A percentile compares a stretch with the other conserved stretches of the same genome.
Evolutionary conservation across 2,329 filamentous ascomycete species (phyloP).

Genomic region (Lecanicillium sp.): DNA sequence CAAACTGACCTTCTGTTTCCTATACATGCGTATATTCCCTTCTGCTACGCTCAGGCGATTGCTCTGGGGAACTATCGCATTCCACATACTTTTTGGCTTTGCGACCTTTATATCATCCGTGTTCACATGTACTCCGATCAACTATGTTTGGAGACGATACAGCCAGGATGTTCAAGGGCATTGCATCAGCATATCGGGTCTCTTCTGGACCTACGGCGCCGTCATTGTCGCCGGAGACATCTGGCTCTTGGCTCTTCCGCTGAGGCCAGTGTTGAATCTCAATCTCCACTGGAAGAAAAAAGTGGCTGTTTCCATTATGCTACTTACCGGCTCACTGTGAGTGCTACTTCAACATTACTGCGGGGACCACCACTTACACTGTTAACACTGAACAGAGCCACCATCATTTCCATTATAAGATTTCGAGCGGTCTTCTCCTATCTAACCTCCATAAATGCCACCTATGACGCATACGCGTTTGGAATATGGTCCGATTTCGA

Average conservation of each 20-base stretch:
- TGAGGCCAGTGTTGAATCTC: background rate
- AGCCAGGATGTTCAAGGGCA: background rate
- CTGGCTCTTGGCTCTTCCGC: background rate
- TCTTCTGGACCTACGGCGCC: slow-evolving; percentile 1
- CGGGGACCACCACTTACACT: background rate
- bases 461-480: slow-evolving; percentile 11
- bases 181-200: background rate
- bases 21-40: slow-evolving; percentile 1
- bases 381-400: background rate
- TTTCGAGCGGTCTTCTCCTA: background rate
- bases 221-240: background rate
- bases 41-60: background rate
- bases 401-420: background rate
- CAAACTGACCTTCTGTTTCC: slow-evolving; percentile 1
- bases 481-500: slow-evolving; percentile 16
- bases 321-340: background rate
- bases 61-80: slow-evolving; percentile 1
- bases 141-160: background rate
- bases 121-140: background rate
- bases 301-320: background rate
- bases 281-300: slow-evolving; percentile 1
- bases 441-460: slow-evolving; percentile 11
- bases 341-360: background rate
- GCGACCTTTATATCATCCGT: background rate
- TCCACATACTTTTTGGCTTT: background rate